Percentiles rank a stretch among this genome's conserved stretches.
These are phyloP conservation scores for Scheffersomyces lignosus DNA, from an alignment of 805 yeast genomes.

Conservation along the genomic window DNA sequence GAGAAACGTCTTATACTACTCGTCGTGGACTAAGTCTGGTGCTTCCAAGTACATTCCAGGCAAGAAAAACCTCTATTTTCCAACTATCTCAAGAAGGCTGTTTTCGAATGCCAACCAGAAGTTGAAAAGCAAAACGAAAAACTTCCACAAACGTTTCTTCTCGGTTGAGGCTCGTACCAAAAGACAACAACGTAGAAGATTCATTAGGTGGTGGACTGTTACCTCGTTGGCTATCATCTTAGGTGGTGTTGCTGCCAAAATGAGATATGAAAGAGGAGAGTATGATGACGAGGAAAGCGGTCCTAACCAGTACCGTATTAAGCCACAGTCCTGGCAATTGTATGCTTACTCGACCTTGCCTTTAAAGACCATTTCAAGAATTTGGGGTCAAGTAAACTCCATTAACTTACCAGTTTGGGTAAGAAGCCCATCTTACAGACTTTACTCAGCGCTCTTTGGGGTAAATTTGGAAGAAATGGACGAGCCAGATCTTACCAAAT, in stretches of 20 bases:
- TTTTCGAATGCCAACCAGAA: conserved; percentile 38
- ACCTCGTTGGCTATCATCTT: conserved; percentile 53
- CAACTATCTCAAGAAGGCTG: conserved; percentile 29
- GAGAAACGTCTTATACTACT: conserved; percentile 52
- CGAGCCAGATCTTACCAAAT: conserved; percentile 74
- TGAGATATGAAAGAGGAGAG: conserved; percentile 35
- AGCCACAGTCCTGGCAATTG: conserved; percentile 84
- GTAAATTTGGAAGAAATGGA: conserved; percentile 87
- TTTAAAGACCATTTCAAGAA: conserved; percentile 81
- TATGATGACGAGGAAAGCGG: conserved; percentile 30
- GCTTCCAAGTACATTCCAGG: conserved; percentile 20
- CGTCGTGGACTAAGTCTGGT: conserved; percentile 34
- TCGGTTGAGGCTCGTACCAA: conserved; percentile 42
- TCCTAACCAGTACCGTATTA: conserved; percentile 41
- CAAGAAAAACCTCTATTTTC: conserved; percentile 15
- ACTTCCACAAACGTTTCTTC: conserved; percentile 39
- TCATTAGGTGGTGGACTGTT: conserved; percentile 54
- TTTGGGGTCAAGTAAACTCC: conserved; percentile 92
- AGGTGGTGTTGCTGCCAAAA: conserved; percentile 54
- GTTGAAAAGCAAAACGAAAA: conserved; percentile 34
- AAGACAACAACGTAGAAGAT: conserved; percentile 40
- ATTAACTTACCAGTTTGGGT: conserved; percentile 85
- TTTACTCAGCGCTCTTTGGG: conserved; percentile 80
- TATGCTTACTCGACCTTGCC: conserved; percentile 91
- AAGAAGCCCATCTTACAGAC: conserved; percentile 74